Evolutionary conservation across 805 yeast species (phyloP).

Genomic region (Peterozyma toletana): DNA sequence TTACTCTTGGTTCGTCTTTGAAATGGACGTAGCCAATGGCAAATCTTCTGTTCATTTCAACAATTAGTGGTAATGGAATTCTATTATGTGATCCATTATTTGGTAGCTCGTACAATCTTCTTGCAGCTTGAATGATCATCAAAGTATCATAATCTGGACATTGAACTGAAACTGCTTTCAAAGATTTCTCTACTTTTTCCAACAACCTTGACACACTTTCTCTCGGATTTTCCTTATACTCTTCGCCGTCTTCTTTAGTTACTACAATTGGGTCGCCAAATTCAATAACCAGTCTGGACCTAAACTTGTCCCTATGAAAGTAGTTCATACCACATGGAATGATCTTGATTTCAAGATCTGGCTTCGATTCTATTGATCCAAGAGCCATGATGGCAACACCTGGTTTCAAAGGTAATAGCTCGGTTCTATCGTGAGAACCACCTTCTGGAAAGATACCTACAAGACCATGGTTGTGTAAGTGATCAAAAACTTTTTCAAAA

Average conservation of each 20-base stretch:
- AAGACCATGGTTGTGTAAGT: constrained; percentile 57
- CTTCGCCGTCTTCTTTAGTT: constrained; percentile 44
- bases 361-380: constrained; percentile 77
- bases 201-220: constrained; percentile 65
- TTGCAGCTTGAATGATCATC: constrained; percentile 86
- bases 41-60: constrained; percentile 85
- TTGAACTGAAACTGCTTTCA: constrained; percentile 77
- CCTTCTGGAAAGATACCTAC: constrained; percentile 98
- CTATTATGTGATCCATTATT: constrained; percentile 34
- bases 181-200: constrained; percentile 57
- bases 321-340: constrained; percentile 98
- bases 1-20: constrained; percentile 64
- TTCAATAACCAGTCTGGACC: constrained; percentile 92
- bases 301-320: constrained; percentile 90
- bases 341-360: constrained; percentile 67
- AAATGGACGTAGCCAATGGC: constrained; percentile 74
- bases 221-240: constrained; percentile 58
- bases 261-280: constrained; percentile 83
- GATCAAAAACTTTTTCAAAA: constrained; percentile 75
- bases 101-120: constrained; percentile 78
- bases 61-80: constrained; percentile 75
- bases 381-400: constrained; percentile 98
- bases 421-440: constrained; percentile 96
- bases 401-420: constrained; percentile 85
- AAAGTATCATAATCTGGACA: constrained; percentile 85